Percentiles rank a stretch among this genome's conserved stretches.
phyloP scores from a whole-genome alignment of 257 asterid genomes.

The Solanum tarapatanum region DNA sequence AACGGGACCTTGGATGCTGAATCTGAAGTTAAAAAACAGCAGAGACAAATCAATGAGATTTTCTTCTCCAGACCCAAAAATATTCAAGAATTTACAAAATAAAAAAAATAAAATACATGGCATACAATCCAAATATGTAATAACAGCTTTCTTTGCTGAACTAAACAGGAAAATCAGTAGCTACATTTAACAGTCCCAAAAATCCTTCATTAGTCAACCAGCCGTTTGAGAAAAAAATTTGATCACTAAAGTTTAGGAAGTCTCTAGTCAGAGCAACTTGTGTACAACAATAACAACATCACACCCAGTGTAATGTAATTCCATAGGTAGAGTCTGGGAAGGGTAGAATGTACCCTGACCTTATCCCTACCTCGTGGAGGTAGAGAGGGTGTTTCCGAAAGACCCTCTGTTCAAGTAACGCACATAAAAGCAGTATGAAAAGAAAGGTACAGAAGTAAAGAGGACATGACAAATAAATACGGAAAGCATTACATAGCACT shows the following conservation, averaged over 20 bases:
- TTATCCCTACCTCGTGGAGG: neutral
- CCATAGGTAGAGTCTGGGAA: neutral
- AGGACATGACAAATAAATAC: neutral
- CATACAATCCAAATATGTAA: neutral
- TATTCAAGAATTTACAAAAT: neutral
- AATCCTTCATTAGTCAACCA: neutral
- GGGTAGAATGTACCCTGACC: neutral
- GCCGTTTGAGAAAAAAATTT: neutral
- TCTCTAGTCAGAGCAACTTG: neutral
- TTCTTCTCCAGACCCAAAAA: neutral
- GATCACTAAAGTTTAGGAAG: neutral
- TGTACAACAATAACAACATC: neutral
- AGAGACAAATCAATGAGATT: neutral
- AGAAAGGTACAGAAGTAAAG: neutral
- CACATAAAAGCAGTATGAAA: neutral
- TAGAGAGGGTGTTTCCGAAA: neutral
- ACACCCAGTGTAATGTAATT: neutral
- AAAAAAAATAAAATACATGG: neutral
- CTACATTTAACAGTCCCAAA: neutral
- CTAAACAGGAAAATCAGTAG: neutral
- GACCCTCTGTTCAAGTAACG: neutral
- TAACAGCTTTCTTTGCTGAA: neutral
- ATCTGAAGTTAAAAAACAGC: slow-evolving; percentile 41
- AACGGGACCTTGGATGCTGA: slow-evolving; percentile 92
- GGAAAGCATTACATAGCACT: neutral